Base-by-base conservation (phyloP, 140 eudicot species). In the Stevia rebaudiana region DNA sequence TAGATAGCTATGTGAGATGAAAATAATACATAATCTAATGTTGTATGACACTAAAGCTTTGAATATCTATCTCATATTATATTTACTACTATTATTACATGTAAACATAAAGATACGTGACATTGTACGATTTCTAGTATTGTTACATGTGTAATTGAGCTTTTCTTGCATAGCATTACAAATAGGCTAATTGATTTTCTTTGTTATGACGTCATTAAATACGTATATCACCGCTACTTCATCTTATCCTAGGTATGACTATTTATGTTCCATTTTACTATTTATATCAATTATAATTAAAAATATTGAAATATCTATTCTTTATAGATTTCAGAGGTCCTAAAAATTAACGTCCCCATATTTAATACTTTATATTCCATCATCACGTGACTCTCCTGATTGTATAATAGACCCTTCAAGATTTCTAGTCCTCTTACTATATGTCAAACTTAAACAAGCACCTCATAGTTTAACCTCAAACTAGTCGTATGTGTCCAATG, bases 381-480 rank as follows among this genome's bases (percentile, higher is more conserved):
- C 47, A 42, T 42, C 8, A n/a, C n/a, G n/a, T n/a, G 69, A 23
- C 11, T 37, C 16, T 15, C 47, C 16, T 2, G 4, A 37, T 18
- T 18, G 4, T 60, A 11, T 9, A 23, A 53, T 23, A 49, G 53
- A 68, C 65, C 44, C 55, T 54, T 54, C 31, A 55, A 68, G 16
- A 25, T 39, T 39, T 54, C 17, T 63, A 64, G 35, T 36, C 24
- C 8, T 43, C n/a, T 43, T 15, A 11, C 42, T 21, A 42, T 44
- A 17, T 69, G 67, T 50, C 59, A 44, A 58, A 69, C 58, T 31
- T 18, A 49, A 69, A 53, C 19, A 58, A 23, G 19, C 58, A 41
- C 47, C 8, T 35, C 39, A 11, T 35, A 28, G 6, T 47, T 70
- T 24, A 39, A 70, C 76, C 21, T n/a, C n/a, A n/a, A n/a, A n/a